Evolutionary conservation across 805 yeast species (phyloP), one percentile per base, ranked within the genome.

Genomic region (Debaryomyces castellii): DNA sequence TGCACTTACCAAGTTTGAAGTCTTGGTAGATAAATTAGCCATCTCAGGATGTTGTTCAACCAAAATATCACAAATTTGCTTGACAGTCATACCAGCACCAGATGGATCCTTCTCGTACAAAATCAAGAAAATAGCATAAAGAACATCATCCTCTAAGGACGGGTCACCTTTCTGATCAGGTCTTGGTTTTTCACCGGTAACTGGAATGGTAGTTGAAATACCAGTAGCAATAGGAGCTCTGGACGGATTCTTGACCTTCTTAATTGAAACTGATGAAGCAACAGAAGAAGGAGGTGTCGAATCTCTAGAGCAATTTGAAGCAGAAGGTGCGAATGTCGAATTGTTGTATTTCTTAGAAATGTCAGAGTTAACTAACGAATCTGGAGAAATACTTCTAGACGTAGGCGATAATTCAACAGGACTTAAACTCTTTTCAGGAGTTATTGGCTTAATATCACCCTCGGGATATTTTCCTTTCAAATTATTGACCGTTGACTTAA

Each of bases 81-180:
- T 87, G 25, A 87, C 96, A n/a, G 96, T 87, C 90, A 87, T 85
- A 52, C 96, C 96, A 48, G 76, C 74, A 41, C 87, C 84, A 43
- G 76, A 77, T 1, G 83, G 67, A 59, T 87, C 96, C 50, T 77
- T 71, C 49, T 85, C 91, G 63, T 70, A 85, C 47, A 87, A 64
- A 41, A 87, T 86, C 46, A 80, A 76, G 58, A 87, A 86, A 45
- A 87, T 87, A 5, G 91, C 90, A 63, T 73, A 81, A 45, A 87
- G 68, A 14, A 87, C 94, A 51, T 83, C 85, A 63, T 84, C 90
- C 54, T 87, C 94, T 45, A 86, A 72, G 20, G 87, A 71, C 9
- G 74, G 66, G 50, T 73, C 76, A 48, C 77, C 69, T 52, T 82
- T 82, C 51, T 82, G 82, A n/a, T 74, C 76, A 2, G 96, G 96